These are phyloP conservation scores for Paraphaeosphaeria sporulosa DNA, from an alignment of 2,329 filamentous ascomycete genomes.

Conservation along the genomic window DNA sequence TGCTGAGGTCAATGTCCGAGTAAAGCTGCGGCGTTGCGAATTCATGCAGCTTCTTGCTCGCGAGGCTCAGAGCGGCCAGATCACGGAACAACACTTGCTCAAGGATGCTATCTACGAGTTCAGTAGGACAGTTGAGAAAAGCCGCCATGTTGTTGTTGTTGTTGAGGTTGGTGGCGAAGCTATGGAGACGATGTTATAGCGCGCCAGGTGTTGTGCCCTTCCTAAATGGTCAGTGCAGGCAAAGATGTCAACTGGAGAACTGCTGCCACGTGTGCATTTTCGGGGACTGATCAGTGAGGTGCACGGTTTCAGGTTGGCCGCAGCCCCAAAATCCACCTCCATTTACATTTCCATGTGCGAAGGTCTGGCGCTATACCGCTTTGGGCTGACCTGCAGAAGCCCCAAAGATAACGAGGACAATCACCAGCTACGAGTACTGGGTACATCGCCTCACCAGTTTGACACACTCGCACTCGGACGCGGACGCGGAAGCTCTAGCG, in stretches of 20 bases:
- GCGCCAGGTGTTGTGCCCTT: conserved; percentile 8
- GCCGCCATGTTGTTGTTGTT: conserved; percentile 7
- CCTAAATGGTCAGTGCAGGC: conserved; percentile 6
- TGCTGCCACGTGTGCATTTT: conserved; percentile 6
- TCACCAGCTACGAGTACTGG: conserved; percentile 6
- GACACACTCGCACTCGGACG: conserved; percentile 2
- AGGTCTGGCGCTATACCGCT: conserved; percentile 7
- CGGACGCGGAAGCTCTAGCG: not conserved
- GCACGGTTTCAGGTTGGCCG: conserved; percentile 5
- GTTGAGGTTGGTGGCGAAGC: conserved; percentile 4
- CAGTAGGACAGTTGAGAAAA: conserved; percentile 1
- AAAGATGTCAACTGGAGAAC: conserved; percentile 4
- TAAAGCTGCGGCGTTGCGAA: conserved; percentile 4
- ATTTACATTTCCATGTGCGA: no score
- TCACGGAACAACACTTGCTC: conserved; percentile 3
- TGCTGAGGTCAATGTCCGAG: not conserved
- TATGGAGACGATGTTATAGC: conserved; percentile 6
- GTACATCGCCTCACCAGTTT: conserved; percentile 4
- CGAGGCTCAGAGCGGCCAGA: conserved; percentile 9
- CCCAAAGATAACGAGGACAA: conserved; percentile 6
- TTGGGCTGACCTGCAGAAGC: conserved; percentile 6
- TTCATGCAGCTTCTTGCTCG: conserved; percentile 7
- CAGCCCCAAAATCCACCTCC: conserved; percentile 8
- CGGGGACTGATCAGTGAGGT: conserved; percentile 6
- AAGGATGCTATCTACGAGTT: conserved; percentile 6